Conservation (phyloP, 495 filamentous ascomycete genomes). For the Evernia prunastri region DNA sequence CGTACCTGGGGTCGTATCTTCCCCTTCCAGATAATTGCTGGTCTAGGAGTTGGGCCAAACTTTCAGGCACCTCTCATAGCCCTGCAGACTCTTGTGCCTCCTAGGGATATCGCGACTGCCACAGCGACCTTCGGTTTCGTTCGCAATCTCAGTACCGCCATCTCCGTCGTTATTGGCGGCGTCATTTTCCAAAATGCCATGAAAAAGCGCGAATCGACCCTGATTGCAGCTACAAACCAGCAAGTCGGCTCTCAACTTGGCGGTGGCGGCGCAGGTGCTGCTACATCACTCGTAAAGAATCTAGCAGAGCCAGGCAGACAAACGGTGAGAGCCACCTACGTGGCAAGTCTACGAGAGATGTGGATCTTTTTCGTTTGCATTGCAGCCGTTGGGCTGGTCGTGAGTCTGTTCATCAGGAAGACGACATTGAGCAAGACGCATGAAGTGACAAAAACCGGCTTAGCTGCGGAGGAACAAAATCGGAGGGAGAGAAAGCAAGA, state of each 20-base stretch:
- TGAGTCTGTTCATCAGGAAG: constrained; percentile 50
- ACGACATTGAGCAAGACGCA: constrained; percentile 54
- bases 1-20: constrained; percentile 47
- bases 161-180: constrained; percentile 49
- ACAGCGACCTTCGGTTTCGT: constrained; percentile 49
- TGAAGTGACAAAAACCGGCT: constrained; percentile 55
- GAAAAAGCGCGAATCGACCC: constrained; percentile 34
- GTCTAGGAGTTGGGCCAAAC: constrained; percentile 49
- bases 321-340: constrained; percentile 50
- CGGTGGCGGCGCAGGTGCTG: constrained; percentile 50
- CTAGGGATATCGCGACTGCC: constrained; percentile 46
- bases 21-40: constrained; percentile 48
- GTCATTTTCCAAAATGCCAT: constrained; percentile 54
- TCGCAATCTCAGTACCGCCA: constrained; percentile 45
- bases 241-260: constrained; percentile 24
- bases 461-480: constrained; percentile 46
- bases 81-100: constrained; percentile 47
- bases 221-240: constrained; percentile 33
- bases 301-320: constrained; percentile 43
- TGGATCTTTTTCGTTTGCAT: constrained; percentile 60
- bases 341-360: constrained; percentile 54
- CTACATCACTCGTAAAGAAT: constrained; percentile 46
- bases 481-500: constrained; percentile 30
- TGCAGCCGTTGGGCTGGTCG: constrained; percentile 46
- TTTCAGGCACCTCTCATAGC: constrained; percentile 56